Base-by-base conservation (phyloP, 208 protist genomes). In the Porcisia deanei region DNA sequence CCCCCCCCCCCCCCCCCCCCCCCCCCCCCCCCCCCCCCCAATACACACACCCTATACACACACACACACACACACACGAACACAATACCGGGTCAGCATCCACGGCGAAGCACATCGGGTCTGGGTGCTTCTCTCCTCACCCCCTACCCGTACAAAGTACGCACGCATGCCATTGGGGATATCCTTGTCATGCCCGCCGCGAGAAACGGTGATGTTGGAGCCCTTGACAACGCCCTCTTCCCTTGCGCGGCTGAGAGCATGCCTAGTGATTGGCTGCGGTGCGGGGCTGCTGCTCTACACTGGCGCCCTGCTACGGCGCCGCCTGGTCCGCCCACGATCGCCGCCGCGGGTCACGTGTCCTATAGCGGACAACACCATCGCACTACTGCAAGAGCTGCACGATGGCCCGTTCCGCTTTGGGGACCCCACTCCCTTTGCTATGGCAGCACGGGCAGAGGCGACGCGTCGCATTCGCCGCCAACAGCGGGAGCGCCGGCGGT, bases 341-440 rank as follows among this genome's bases (percentile, higher is more conserved):
- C 73, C 79, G 14, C 73, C 73, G 10, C 52, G 22, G n/a, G 68
- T 55, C 58, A 65, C 53, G 34, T 82, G 77, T 58, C 68, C 82
- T 4, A 70, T 79, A 14, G 64, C 84, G 14, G 70, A 88, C 39
- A 83, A 85, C 76, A 85, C 82, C 16, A 76, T 87, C 0, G 66
- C 79, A 16, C 60, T 87, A 0, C 82, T 90, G 16, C 67, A 59
- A 12, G 65, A 87, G 7, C 72, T 87, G 37, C 83, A 87, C 55
- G 85, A 90, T 67, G 85, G 85, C 0, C 85, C 85, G 8, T 90
- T 87, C 66, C 64, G 81, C 41, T 90, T 90, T 61, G 74, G 82
- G 2, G 78, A 79, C 30, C 75, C 80, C 20, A 84, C 77, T 8
- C 61, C 80, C 8, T 57, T 82, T 20, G 73, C 71, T 2, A 66